phyloP scores from a whole-genome alignment of 2,329 filamentous ascomycete species.

The Pseudogymnoascus sp. region DNA sequence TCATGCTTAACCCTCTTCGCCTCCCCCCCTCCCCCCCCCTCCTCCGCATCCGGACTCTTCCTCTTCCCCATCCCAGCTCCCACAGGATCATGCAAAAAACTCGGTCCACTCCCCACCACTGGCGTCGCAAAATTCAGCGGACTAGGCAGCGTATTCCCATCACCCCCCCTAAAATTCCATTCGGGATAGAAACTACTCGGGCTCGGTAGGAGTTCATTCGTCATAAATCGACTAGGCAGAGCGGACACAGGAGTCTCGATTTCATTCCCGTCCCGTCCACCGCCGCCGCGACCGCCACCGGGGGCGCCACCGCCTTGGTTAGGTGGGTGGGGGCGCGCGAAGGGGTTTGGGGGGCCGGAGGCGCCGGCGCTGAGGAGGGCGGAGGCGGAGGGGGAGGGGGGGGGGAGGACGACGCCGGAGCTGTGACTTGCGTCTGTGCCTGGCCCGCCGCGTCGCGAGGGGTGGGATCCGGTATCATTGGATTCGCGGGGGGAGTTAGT shows the following conservation, averaged over 20 bases:
- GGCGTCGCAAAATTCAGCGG: constrained; percentile 91
- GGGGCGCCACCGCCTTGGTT: constrained; percentile 35
- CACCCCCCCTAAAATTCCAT: constrained; percentile 66
- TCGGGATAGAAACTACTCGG: constrained; percentile 89
- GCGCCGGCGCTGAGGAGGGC: constrained; percentile 84
- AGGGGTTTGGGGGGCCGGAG: constrained; percentile 87
- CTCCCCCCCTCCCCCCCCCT: constrained; percentile 20
- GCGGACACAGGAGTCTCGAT: constrained; percentile 89
- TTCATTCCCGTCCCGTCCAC: constrained; percentile 35
- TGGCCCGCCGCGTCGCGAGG: constrained; percentile 17
- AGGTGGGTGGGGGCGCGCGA: constrained; percentile 77
- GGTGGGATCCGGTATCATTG: constrained; percentile 19
- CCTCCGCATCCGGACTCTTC: constrained; percentile 25
- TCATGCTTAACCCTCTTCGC: constrained; percentile 23
- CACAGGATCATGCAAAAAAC: constrained; percentile 36
- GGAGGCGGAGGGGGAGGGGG: constrained; percentile 73
- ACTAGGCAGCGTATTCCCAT: constrained; percentile 82
- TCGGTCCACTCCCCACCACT: constrained; percentile 50
- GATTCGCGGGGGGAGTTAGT: constrained; percentile 36
- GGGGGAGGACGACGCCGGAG: constrained; percentile 72
- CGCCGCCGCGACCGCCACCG: constrained; percentile 24
- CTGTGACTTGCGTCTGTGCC: constrained; percentile 40
- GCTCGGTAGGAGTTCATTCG: constrained; percentile 77
- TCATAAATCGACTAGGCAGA: constrained; percentile 82
- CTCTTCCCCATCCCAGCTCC: constrained; percentile 19